Conservation (phyloP, 306 rosid genomes). For the Carpinus viminea region DNA sequence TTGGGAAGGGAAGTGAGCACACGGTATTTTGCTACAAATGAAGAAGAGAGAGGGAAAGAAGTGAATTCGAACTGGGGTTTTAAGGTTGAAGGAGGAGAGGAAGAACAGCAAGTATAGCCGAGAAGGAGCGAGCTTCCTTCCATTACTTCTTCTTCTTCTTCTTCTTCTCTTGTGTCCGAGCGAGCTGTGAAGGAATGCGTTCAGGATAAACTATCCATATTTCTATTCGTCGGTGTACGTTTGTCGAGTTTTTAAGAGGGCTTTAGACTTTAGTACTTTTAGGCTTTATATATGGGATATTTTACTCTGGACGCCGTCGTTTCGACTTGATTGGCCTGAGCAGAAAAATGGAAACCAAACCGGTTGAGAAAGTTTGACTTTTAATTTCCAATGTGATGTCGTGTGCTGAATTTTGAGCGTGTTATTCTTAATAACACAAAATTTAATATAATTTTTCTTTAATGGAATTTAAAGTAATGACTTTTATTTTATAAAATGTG, state of each 20-base stretch:
- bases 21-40: neutral
- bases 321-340: neutral
- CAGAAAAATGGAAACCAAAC: no score
- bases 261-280: no score
- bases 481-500: no score
- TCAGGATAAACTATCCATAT: neutral
- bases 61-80: slow-evolving; percentile 5
- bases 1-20: slow-evolving; percentile 4
- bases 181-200: neutral
- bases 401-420: no score
- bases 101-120: slow-evolving; percentile 16
- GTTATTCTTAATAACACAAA: no score
- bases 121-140: slow-evolving; percentile 30
- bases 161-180: neutral
- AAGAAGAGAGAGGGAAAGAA: neutral
- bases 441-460: no score
- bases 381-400: no score
- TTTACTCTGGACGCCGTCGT: neutral
- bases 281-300: no score
- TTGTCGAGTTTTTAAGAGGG: neutral
- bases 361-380: no score
- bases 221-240: neutral
- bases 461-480: no score
- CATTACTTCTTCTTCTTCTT: slow-evolving; percentile 11
- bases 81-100: slow-evolving; percentile 10